Base-by-base conservation (phyloP, 768 basidiomycete genomes). In the Lactarius deliciosus region DNA sequence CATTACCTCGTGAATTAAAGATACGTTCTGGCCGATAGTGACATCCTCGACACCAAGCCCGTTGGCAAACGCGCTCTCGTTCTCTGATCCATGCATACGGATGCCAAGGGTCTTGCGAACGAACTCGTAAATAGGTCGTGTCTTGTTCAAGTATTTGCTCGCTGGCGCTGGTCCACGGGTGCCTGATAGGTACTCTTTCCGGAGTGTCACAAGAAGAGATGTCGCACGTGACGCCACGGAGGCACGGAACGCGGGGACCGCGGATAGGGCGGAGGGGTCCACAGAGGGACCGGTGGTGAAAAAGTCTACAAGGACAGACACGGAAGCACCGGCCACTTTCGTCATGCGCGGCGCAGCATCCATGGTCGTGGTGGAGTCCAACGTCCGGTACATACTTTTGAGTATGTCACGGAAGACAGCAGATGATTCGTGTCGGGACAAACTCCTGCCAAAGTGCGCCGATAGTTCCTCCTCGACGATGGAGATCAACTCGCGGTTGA, bases 71-170 rank as follows among this genome's bases (percentile, higher is more conserved):
- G 78, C 76, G 50, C 79, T 77, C 67, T 86, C 79, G 73, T 94
- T 94, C 71, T 91, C 90, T 9, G 82, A 79, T 18, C 92, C 92
- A 69, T 92, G 86, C 90, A 92, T 94, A 70, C 79, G 79, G 67
- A 94, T 84, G n/a, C 90, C 90, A 34, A 94, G 78, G 9, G 81
- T 83, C 25, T 83, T 66, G 40, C 93, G 81, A 6, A 96, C 84
- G 68, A 86, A 95, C 74, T 90, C 86, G 75, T 96, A 96, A 28
- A 94, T 75, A 6, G 85, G 78, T 13, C 85, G 81, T 4, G 91
- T 92, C 73, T 83, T 84, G 73, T 85, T 86, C 65, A 96, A 81
- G 76, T 81, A 86, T 11, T 72, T 72, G 68, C 86, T 85, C 2
- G 93, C 92, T 0, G 92, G 92, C 7, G 89, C 81, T 10, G 78